Evolutionary conservation across 768 basidiomycete genomes (phyloP).

Genomic region (Lactarius pseudohatsudake): DNA sequence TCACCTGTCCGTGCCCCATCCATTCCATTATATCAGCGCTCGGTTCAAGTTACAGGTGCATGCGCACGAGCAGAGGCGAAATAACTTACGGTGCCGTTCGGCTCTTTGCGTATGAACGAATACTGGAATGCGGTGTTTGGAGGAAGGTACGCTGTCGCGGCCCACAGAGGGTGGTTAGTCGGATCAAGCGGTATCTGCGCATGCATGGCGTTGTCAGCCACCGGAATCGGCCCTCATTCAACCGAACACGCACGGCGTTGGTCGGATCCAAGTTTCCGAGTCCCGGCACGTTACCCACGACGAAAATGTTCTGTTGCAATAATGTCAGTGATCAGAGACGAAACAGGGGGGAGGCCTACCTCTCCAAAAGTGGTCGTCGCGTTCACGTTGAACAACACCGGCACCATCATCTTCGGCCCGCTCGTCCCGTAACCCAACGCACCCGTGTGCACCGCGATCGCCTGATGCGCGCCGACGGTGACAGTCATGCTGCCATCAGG

Average conservation of each 20-base stretch:
- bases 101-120: constrained; percentile 60
- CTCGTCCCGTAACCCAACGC: constrained; percentile 12
- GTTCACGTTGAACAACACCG: constrained; percentile 45
- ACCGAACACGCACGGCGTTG: constrained; percentile 41
- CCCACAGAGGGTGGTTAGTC: constrained; percentile 55
- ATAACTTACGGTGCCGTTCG: constrained; percentile 46
- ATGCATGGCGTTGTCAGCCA: neutral
- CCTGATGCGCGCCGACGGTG: constrained; percentile 31
- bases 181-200: constrained; percentile 52
- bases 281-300: constrained; percentile 54
- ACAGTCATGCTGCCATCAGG: constrained; percentile 29
- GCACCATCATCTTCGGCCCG: constrained; percentile 2
- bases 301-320: constrained; percentile 52
- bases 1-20: constrained; percentile 32
- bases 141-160: constrained; percentile 49
- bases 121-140: constrained; percentile 52
- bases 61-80: neutral
- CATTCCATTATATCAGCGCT: neutral
- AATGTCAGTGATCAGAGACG: neutral
- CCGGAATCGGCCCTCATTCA: neutral
- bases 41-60: constrained; percentile 31
- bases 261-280: constrained; percentile 52
- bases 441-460: constrained; percentile 32
- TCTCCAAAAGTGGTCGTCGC: constrained; percentile 60
- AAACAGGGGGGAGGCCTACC: constrained; percentile 36